Base-by-base conservation (phyloP, 768 basidiomycete genomes). In the Leccinum broughii region DNA sequence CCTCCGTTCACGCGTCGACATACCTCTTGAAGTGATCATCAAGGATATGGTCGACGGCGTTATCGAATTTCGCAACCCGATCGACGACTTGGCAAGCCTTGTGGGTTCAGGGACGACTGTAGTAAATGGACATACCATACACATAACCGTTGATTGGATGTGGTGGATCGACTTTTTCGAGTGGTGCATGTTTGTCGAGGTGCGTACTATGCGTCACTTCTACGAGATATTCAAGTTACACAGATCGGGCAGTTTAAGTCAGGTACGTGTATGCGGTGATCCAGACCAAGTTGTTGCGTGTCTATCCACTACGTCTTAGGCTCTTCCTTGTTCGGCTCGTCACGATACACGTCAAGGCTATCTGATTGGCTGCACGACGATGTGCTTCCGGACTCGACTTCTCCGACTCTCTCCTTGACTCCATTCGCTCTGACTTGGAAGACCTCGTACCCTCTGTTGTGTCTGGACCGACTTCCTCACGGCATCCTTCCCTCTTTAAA, bases 1-100 rank as follows among this genome's bases (percentile, higher is more conserved):
- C 32, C 54, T 56, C 28, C 62, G 66, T 51, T 68, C 69, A 20
- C 63, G 64, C 1, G 59, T 81, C 54, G 54, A 60, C 6, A 49
- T 81, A 44, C 72, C 77, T 49, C 61, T 80, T 3, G 66, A 72
- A 30, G 64, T 69, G 44, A 64, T 85, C 58, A 57, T 83, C 34
- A 55, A 70, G 24, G 75, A 74, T 54, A 66, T 81, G 22, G 65
- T 66, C 55, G 58, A 64, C 7, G 83, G 83, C 11, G 50, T 65
- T 13, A 62, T 85, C 14, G 85, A 85, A 64, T 55, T 84, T 50
- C 75, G 81, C 62, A 70, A 82, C 59, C 69, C 76, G 15, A 51
- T 62, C 11, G 55, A 66, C 56, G 77, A 81, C 60, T 66, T 85
- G 13, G 61, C 62, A 3, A 62, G 75, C 24, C 71, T 85, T 35